Evolutionary conservation across 768 basidiomycete genomes (phyloP).

Genomic region (Ramaria sp.): DNA sequence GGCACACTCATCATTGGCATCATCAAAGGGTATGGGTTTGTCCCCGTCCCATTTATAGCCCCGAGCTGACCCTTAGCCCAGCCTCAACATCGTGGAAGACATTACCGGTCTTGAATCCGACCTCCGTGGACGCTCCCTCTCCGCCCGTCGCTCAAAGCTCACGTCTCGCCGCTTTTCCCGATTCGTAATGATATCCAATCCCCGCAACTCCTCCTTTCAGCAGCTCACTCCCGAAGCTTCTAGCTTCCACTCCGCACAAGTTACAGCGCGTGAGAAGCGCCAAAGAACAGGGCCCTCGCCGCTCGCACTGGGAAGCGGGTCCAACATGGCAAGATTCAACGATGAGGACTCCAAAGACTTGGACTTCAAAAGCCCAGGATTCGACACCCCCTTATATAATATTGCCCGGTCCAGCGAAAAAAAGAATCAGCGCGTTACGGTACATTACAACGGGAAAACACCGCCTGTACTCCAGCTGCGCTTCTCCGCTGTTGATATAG

Average conservation of each 20-base stretch:
- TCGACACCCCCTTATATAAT: slow-evolving; percentile 8
- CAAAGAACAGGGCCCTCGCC: slow-evolving; percentile 11
- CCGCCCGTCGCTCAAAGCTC: slow-evolving; percentile 19
- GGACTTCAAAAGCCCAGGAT: no score
- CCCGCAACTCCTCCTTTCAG: slow-evolving; percentile 42
- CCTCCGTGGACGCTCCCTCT: slow-evolving; percentile 3
- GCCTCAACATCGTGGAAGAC: slow-evolving; percentile 44
- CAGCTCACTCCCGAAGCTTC: slow-evolving; percentile 38
- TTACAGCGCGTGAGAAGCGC: slow-evolving; percentile 17
- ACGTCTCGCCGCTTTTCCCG: slow-evolving; percentile 33
- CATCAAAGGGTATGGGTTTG: slow-evolving; percentile 47
- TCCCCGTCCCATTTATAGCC: not conserved
- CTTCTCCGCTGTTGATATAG: slow-evolving; percentile 36
- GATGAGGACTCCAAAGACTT: slow-evolving; percentile 8
- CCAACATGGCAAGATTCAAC: not conserved
- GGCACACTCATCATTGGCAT: slow-evolving; percentile 49
- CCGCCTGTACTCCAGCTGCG: slow-evolving; percentile 45
- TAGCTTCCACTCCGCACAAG: slow-evolving; percentile 27
- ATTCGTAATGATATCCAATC: slow-evolving; percentile 38
- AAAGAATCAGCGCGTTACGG: slow-evolving; percentile 35
- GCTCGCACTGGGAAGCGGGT: not conserved
- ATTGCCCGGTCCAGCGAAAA: no score
- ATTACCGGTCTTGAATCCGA: slow-evolving; percentile 32
- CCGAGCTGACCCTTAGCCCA: slow-evolving; percentile 14
- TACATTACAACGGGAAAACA: slow-evolving; percentile 30